Evolutionary conservation across 73 alveolate genomes (phyloP).

Genomic region (Tetrahymena thermophila): DNA sequence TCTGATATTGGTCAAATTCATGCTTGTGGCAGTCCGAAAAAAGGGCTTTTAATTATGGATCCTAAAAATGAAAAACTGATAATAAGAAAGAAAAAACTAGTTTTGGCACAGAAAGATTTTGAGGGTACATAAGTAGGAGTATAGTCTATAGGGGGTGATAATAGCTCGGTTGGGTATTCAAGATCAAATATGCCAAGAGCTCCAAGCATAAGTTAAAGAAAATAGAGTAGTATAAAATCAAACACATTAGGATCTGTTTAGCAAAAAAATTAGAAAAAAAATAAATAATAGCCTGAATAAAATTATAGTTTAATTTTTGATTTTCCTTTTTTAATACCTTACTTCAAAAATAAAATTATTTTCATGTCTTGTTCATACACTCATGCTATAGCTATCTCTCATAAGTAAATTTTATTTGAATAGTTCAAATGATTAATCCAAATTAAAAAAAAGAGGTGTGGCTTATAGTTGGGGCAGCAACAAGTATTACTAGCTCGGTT

Average conservation of each 20-base stretch:
- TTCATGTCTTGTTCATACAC: constrained; percentile 19
- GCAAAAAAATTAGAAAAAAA: not conserved
- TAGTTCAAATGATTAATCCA: not conserved
- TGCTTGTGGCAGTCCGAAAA: constrained; percentile 32
- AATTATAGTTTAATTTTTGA: not conserved
- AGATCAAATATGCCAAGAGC: not conserved
- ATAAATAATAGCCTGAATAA: not conserved
- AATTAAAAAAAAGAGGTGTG: not conserved
- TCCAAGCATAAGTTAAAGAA: not conserved
- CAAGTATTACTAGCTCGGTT: constrained; percentile 19
- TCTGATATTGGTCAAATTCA: constrained; percentile 13
- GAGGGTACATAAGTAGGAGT: not conserved
- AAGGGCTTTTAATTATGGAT: constrained; percentile 24
- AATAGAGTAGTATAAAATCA: not conserved
- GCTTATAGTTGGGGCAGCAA: constrained; percentile 46
- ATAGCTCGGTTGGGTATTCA: not conserved
- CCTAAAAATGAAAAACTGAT: constrained; percentile 4
- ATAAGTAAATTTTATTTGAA: not conserved
- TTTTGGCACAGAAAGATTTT: not conserved
- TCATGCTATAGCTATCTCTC: constrained; percentile 35
- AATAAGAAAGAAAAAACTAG: not conserved
- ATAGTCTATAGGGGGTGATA: not conserved
- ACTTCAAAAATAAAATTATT: constrained; percentile 1
- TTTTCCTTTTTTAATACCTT: not conserved
- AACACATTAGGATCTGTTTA: not conserved